Base-by-base conservation (phyloP, 257 asterid species). In the Ilex aquifolium region DNA sequence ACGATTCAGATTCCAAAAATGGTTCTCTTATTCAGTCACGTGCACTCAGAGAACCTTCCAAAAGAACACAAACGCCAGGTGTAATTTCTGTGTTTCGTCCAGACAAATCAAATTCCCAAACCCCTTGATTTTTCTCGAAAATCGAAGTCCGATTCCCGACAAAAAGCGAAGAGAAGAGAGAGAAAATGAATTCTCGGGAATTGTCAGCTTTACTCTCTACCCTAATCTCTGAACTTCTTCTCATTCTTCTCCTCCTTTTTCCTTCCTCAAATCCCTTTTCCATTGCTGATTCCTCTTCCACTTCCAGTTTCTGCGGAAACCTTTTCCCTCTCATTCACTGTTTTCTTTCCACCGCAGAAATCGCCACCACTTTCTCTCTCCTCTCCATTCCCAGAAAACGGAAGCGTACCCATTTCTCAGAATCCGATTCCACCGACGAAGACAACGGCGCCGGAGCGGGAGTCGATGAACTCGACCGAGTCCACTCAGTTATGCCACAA, bases 131-230 rank as follows among this genome's bases (percentile, higher is more conserved):
- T 44, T 44, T 1, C 50, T 44, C 50, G 50, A 1, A 13, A 44
- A 44, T 44, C 50, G 54, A 49, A 46, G 14, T 46, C 52, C 13
- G 14, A 46, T 46, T 46, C 13, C 11, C 6, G 3, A 46, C 52
- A 39, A 62, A 32, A 73, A 57, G 48, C 4, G 4, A 9, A 9
- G 44, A 8, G n/a, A 61, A 39, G 65, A 39, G 56, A 36, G 55
- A 62, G 27, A 53, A 50, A 11, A 72, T 76, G 79, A 77, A 74
- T 74, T 59, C 85, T 64, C 78, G 71, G 6, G 36, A 77, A 14
- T 72, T 85, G 55, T 87, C 86, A 44, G 83, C 81, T 31, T n/a
- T 80, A 16, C 72, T 90, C 46, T 88, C 91, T n/a, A 76, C 96
- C 4, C 74, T 85, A 27, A 68, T 82, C 49, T 83, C 93, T 16